Base-by-base conservation (phyloP, 2,329 filamentous ascomycete species). In the Parafenestella ontariensis region DNA sequence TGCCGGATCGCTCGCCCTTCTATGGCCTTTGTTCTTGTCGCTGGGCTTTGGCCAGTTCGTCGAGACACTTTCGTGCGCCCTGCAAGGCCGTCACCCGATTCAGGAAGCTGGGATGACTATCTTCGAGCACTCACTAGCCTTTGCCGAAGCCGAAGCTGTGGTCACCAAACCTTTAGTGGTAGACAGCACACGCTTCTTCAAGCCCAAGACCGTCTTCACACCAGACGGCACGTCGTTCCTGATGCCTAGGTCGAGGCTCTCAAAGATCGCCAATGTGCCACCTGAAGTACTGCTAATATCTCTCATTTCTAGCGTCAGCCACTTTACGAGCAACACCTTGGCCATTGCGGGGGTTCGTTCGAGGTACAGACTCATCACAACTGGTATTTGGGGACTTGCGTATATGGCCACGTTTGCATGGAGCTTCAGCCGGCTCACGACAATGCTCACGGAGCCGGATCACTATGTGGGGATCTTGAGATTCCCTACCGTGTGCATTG, bases 31-130 rank as follows among this genome's bases (percentile, higher is more conserved):
- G 8, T 93, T 92, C 65, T 78, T 89, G 36, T 87, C 86, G 0
- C 69, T 89, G 8, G 87, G 85, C 59, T 76, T 88, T 1, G 93
- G 92, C 64, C 91, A 96, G 71, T 94, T 98, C 64, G 79, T 96
- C 18, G 95, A 98, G 76, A 95, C 91, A 0, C 78, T 98, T 9
- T 89, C 89, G 3, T 96, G 92, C 73, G 91, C 94, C 9, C 83
- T 98, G 6, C 92, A 96, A 73, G 94, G 94, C 28, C 87, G 90
- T 2, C 85, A 87, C 2, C 85, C 91, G 0, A 86, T 90, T 59
- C 89, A 91, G 0, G 95, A 98, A 77, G 96, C 92, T 1, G 93
- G 92, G 17, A 96, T 98, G 91, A 96, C 93, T 0, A 85, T 97
- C 2, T 96, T 98, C 68, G 95, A 99, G 73, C 93, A 97, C 70